Evolutionary conservation across 257 asterid genomes (phyloP), one percentile per base, ranked within the genome.

Genomic region (Jasminum sambac): DNA sequence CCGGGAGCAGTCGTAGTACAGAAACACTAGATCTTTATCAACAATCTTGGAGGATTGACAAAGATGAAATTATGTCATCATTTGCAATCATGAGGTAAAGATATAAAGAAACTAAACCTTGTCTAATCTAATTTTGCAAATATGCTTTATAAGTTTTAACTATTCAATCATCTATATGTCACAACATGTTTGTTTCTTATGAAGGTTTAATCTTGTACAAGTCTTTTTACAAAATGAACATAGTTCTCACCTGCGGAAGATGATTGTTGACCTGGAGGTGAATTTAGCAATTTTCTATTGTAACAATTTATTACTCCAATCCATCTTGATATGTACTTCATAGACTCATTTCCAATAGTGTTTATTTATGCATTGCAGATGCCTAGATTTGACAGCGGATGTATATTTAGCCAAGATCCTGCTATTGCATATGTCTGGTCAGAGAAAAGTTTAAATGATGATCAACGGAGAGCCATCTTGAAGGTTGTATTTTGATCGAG

Each of bases 251-350:
- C 76, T 91, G 79, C 84, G 99, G 85, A 94, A 89, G 86, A 78
- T 86, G 91, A 83, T 89, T 72, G 98, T 91, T 71, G 92, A 89
- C 65, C 95, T 94, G 68, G 95, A 89, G 99, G 99, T 94, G 72
- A 86, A 72, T 42, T 25, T 16, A 64, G 73, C 70, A 65, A 48
- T 6, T 14, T 14, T 55, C n/a, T 55, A 38, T 63, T 57, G 64
- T 48, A 16, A 25, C 11, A 39, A 59, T 44, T 12, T 7, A 11
- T 55, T 37, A 37, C 21, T 50, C 52, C 58, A 17, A 16, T 46
- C 19, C 8, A 44, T 9, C 26, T 64, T 40, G 38, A 72, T 73
- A 52, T 50, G 52, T 70, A 36, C 64, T 58, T 57, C 60, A 48
- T 57, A 37, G 40, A 55, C 62, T 16, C 39, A 21, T 62, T 62